These are phyloP conservation scores for Populus hybrid DNA, from an alignment of 441 rosid species.

Conservation along the genomic window DNA sequence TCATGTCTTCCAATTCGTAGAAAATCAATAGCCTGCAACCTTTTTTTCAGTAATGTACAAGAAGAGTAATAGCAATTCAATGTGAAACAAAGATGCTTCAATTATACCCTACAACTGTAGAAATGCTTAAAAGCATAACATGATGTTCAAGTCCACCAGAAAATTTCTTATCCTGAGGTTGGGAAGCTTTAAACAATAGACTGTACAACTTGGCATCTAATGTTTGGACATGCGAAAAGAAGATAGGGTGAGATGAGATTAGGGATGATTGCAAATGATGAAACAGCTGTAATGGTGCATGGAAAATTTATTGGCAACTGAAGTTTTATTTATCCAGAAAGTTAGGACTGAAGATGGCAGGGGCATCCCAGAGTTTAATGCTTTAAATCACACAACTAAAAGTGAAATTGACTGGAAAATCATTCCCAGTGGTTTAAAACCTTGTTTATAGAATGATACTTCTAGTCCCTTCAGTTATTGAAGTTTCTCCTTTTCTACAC, in stretches of 20 bases:
- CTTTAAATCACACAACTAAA: neutral
- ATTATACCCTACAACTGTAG: constrained; percentile 3
- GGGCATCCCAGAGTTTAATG: neutral
- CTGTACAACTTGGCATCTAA: neutral
- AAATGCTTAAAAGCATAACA: neutral
- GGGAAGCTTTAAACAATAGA: neutral
- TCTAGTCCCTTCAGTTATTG: neutral
- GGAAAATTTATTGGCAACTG: neutral
- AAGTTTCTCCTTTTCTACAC: neutral
- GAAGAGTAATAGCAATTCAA: constrained; percentile 1
- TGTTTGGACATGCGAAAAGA: neutral
- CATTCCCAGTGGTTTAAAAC: neutral
- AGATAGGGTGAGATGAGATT: neutral
- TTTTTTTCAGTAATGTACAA: constrained; percentile 16
- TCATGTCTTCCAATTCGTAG: constrained; percentile 89
- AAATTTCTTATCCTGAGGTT: neutral
- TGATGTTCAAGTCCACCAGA: neutral
- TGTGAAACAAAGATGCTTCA: neutral
- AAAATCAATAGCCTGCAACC: constrained; percentile 73
- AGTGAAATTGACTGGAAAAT: neutral
- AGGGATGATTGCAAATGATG: neutral
- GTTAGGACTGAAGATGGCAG: too few relatives aligned
- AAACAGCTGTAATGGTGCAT: neutral
- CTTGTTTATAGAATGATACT: neutral
- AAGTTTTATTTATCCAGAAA: too few relatives aligned